Percentiles rank a stretch among this genome's conserved stretches.
Conservation (phyloP, 345 rosid genomes). For the Gossypium anomalum region DNA sequence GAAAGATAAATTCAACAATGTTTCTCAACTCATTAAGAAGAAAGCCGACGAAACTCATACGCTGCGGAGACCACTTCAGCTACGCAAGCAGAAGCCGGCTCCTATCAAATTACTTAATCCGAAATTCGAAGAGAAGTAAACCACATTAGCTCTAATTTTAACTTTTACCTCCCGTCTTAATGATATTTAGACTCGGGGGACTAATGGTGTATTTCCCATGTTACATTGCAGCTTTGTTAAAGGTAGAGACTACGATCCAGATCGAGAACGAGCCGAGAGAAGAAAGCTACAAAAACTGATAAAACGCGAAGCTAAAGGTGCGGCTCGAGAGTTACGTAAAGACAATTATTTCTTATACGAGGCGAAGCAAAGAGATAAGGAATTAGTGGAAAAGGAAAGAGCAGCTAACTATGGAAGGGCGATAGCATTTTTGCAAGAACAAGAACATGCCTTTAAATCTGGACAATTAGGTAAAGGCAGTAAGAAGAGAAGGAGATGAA, state of each 20-base stretch:
- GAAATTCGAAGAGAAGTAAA: conserved; percentile 54
- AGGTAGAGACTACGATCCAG: conserved; percentile 95
- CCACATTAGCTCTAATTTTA: neutral
- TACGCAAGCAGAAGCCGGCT: conserved; percentile 76
- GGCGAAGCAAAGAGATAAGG: conserved; percentile 59
- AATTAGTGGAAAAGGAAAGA: conserved; percentile 49
- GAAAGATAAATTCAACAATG: conserved; percentile 42
- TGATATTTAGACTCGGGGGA: neutral
- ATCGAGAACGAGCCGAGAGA: conserved; percentile 58
- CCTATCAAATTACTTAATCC: conserved; percentile 68
- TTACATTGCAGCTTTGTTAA: conserved; percentile 66
- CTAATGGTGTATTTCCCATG: conserved; percentile 7
- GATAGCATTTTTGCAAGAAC: conserved; percentile 85
- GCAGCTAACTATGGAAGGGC: conserved; percentile 65
- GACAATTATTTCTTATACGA: conserved; percentile 51
- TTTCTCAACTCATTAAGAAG: conserved; percentile 48
- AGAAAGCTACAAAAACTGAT: conserved; percentile 59
- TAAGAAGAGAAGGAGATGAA: conserved; percentile 4
- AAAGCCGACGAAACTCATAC: conserved; percentile 43
- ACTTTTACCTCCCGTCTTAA: no score
- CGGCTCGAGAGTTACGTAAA: conserved; percentile 78
- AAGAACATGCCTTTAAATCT: conserved; percentile 78
- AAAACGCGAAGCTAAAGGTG: conserved; percentile 64
- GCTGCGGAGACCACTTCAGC: conserved; percentile 65
- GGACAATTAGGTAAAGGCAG: conserved; percentile 87